Percentiles rank a stretch among this genome's conserved stretches.
Evolutionary conservation across 2,329 filamentous ascomycete species (phyloP).

Genomic region (Parafenestella ontariensis): DNA sequence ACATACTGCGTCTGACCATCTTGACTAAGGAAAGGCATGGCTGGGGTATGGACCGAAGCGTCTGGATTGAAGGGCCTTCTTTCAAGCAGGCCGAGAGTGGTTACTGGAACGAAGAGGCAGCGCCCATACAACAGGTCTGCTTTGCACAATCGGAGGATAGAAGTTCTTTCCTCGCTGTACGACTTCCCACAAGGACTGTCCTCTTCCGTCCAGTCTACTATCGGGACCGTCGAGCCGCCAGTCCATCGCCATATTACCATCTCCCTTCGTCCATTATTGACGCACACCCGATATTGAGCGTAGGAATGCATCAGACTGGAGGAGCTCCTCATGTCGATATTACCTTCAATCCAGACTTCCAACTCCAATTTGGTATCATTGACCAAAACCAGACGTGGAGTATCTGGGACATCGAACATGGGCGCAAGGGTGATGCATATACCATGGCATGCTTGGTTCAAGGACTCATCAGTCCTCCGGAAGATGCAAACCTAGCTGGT

Average conservation of each 20-base stretch:
- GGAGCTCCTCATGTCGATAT: conserved; percentile 67
- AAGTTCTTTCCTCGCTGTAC: conserved; percentile 58
- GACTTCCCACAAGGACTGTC: conserved; percentile 54
- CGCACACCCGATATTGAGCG: conserved; percentile 61
- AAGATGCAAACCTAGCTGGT: conserved; percentile 1
- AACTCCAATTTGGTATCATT: conserved; percentile 69
- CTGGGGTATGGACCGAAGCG: conserved; percentile 59
- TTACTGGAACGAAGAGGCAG: conserved; percentile 63
- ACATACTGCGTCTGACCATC: conserved; percentile 63
- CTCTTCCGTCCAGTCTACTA: conserved; percentile 54
- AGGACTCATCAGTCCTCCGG: conserved; percentile 14
- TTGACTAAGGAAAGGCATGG: conserved; percentile 60
- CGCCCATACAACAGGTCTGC: conserved; percentile 62
- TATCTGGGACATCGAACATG: conserved; percentile 65
- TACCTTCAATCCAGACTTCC: conserved; percentile 68
- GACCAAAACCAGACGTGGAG: conserved; percentile 72
- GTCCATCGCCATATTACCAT: conserved; percentile 24
- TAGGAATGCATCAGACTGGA: conserved; percentile 63
- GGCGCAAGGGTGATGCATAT: conserved; percentile 39
- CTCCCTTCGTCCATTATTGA: conserved; percentile 60
- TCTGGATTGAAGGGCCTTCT: conserved; percentile 57
- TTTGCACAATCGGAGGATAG: conserved; percentile 57
- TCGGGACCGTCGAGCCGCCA: conserved; percentile 14
- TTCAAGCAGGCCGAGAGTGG: conserved; percentile 55
- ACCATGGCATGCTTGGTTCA: conserved; percentile 42